These are phyloP conservation scores for Aegilops sharonensis DNA, from an alignment of 176 grass and related monocot species.

Conservation along the genomic window DNA sequence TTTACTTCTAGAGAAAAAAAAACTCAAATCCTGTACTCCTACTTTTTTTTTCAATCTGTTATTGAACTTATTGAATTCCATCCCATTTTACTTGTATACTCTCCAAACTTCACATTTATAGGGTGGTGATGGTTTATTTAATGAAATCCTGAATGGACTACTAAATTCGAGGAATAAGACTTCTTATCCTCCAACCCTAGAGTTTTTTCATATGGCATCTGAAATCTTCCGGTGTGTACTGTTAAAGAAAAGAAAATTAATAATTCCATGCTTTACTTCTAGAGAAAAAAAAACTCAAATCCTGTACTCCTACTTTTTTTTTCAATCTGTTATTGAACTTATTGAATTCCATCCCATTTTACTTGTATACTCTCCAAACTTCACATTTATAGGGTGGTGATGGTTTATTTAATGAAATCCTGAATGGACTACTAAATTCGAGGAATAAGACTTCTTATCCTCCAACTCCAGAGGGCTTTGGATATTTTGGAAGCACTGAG, in stretches of 20 bases:
- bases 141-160: constrained; percentile 91
- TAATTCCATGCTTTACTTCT: background rate
- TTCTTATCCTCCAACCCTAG: constrained; percentile 54
- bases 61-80: background rate
- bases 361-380: constrained; percentile 3
- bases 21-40: background rate
- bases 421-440: constrained; percentile 76
- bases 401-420: constrained; percentile 89
- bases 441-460: constrained; percentile 70
- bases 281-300: background rate
- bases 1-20: background rate
- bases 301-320: background rate
- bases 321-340: background rate
- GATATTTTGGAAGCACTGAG: constrained; percentile 24
- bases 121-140: constrained; percentile 92
- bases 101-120: constrained; percentile 38
- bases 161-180: constrained; percentile 59
- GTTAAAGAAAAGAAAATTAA: background rate
- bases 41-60: background rate
- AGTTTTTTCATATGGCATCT: background rate
- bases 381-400: constrained; percentile 75
- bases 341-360: background rate
- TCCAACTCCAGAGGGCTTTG: constrained; percentile 57
- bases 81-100: background rate
- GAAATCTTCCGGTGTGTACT: background rate